These are phyloP conservation scores for Fragaria vesca DNA, from an alignment of 306 rosid species.

Conservation along the genomic window DNA sequence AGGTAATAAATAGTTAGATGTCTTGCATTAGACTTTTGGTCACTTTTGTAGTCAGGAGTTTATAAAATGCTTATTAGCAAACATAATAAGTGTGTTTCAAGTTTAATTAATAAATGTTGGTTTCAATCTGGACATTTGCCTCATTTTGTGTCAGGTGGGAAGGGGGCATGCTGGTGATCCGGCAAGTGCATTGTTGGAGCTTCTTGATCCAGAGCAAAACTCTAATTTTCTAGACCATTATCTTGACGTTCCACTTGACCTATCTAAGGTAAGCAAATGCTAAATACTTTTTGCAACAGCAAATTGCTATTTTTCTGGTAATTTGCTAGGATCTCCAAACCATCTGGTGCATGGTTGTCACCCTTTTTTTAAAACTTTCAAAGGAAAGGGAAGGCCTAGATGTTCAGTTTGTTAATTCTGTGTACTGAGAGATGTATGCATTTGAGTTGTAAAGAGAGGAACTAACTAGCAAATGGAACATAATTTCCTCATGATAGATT, in stretches of 20 bases:
- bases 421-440: not conserved
- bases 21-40: conserved; percentile 21
- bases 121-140: not conserved
- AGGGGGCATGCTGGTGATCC: conserved; percentile 98
- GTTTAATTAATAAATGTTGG: not conserved
- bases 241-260: conserved; percentile 94
- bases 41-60: not conserved
- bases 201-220: conserved; percentile 98
- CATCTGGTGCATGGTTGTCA: not conserved
- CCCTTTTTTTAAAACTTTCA: not conserved
- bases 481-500: not conserved
- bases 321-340: not conserved
- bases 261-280: conserved; percentile 67
- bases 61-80: not conserved
- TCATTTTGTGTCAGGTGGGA: conserved; percentile 67
- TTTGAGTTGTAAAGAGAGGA: not conserved
- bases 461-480: not conserved
- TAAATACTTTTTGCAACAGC: not conserved
- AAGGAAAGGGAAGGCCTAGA: not conserved
- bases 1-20: conserved; percentile 47
- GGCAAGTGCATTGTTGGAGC: conserved; percentile 99
- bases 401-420: not conserved
- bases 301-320: not conserved
- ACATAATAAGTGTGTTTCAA: not conserved
- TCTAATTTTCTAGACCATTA: conserved; percentile 97